Percentiles rank a stretch among this genome's conserved stretches.
These are phyloP conservation scores for Musa acuminata DNA, from an alignment of 176 grass and related monocot genomes.

Conservation along the genomic window DNA sequence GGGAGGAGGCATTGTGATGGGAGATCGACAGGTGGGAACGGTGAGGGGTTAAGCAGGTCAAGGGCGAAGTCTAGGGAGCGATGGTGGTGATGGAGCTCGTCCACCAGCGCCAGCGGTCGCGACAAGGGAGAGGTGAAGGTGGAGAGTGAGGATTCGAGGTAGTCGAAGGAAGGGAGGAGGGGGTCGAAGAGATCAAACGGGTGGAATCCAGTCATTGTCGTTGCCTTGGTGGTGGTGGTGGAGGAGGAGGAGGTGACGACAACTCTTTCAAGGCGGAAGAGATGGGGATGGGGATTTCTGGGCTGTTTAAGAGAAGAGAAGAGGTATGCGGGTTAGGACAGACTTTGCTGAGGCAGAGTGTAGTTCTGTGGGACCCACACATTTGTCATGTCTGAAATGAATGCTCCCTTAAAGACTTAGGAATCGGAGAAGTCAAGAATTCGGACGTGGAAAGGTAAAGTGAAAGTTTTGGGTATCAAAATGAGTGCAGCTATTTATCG, in stretches of 20 bases:
- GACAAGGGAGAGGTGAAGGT: conserved; percentile 11
- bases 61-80: conserved; percentile 2
- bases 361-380: no score
- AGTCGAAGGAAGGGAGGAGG: conserved; percentile 27
- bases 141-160: conserved; percentile 7
- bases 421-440: no score
- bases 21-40: background rate
- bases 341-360: no score
- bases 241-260: background rate
- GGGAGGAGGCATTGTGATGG: background rate
- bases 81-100: conserved; percentile 22
- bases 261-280: no score
- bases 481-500: no score
- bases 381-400: no score
- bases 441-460: no score
- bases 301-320: no score
- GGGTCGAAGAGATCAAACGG: conserved; percentile 26
- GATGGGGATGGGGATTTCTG: no score
- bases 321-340: no score
- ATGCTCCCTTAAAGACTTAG: no score
- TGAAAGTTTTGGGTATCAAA: no score
- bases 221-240: background rate
- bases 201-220: conserved; percentile 28
- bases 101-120: background rate
- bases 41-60: conserved; percentile 5